These are phyloP conservation scores for Pseudogymnoascus sp. DNA, from an alignment of 2,329 filamentous ascomycete genomes.

Conservation along the genomic window DNA sequence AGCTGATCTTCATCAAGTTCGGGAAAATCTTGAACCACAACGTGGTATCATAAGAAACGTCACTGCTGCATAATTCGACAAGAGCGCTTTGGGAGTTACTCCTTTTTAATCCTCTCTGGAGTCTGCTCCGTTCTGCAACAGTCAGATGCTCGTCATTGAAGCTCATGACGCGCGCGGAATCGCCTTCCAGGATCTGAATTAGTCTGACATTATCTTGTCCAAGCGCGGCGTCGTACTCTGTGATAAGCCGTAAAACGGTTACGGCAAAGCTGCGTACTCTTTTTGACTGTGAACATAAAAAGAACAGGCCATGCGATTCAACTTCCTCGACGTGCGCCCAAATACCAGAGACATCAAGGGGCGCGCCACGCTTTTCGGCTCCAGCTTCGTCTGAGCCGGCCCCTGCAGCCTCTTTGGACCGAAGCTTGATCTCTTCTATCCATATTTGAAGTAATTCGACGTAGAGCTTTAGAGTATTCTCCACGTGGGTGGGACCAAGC, in stretches of 20 bases:
- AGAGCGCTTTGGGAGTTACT: conserved; percentile 77
- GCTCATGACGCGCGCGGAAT: conserved; percentile 81
- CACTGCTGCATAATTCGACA: conserved; percentile 90
- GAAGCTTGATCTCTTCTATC: conserved; percentile 92
- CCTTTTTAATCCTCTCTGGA: conserved; percentile 83
- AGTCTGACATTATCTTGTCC: conserved; percentile 67
- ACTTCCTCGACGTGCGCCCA: conserved; percentile 94
- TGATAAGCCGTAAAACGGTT: conserved; percentile 83
- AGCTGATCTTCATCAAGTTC: conserved; percentile 83
- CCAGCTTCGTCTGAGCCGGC: conserved; percentile 55
- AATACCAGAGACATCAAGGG: conserved; percentile 78
- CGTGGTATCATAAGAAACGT: conserved; percentile 87
- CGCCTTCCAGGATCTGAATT: conserved; percentile 85
- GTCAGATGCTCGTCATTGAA: conserved; percentile 88
- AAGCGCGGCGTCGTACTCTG: conserved; percentile 84
- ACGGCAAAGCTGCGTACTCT: conserved; percentile 85
- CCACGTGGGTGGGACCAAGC: conserved; percentile 88
- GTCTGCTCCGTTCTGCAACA: conserved; percentile 81
- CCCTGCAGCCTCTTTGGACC: conserved; percentile 63
- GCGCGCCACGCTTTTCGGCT: conserved; percentile 63
- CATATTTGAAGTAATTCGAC: conserved; percentile 91
- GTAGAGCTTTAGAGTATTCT: conserved; percentile 85
- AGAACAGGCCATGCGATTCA: conserved; percentile 93
- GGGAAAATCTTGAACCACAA: conserved; percentile 98
- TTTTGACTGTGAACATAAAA: conserved; percentile 90